Evolutionary conservation across 306 rosid genomes (phyloP).

Genomic region (Rosa multiflora): DNA sequence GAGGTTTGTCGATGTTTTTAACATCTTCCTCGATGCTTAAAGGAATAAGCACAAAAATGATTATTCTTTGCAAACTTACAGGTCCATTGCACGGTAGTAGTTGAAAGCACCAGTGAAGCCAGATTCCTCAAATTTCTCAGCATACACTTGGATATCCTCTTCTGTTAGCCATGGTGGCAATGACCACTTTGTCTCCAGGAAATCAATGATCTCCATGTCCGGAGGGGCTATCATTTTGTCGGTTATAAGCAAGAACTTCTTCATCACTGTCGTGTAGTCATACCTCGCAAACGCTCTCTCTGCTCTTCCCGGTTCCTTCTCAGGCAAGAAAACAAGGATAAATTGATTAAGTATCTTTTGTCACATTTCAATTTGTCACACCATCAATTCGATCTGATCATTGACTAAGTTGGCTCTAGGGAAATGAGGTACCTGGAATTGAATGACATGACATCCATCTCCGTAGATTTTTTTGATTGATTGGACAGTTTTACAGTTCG

Average conservation of each 20-base stretch:
- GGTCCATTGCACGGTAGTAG: constrained; percentile 68
- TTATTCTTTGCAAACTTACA: constrained; percentile 42
- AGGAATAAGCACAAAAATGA: not conserved
- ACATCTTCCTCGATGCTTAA: not conserved
- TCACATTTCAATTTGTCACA: not conserved
- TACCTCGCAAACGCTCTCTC: constrained; percentile 81
- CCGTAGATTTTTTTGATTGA: constrained; percentile 36
- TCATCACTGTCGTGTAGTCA: constrained; percentile 66
- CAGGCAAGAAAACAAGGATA: constrained; percentile 13
- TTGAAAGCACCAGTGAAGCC: constrained; percentile 83
- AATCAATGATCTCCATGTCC: constrained; percentile 71
- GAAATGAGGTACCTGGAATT: constrained; percentile 56
- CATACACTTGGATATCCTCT: constrained; percentile 61
- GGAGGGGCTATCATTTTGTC: constrained; percentile 43
- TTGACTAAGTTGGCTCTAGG: not conserved
- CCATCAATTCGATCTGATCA: not conserved
- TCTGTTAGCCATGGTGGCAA: constrained; percentile 74
- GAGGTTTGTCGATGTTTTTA: not conserved
- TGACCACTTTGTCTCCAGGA: constrained; percentile 52
- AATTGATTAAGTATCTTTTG: not conserved
- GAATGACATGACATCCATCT: constrained; percentile 51
- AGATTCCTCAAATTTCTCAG: constrained; percentile 73
- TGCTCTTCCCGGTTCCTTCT: constrained; percentile 76
- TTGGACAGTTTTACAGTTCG: constrained; percentile 40
- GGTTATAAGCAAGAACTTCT: constrained; percentile 52